Evolutionary conservation across 2,329 filamentous ascomycete genomes (phyloP), one percentile per base, ranked within the genome.

Genomic region (Claviceps sp.): DNA sequence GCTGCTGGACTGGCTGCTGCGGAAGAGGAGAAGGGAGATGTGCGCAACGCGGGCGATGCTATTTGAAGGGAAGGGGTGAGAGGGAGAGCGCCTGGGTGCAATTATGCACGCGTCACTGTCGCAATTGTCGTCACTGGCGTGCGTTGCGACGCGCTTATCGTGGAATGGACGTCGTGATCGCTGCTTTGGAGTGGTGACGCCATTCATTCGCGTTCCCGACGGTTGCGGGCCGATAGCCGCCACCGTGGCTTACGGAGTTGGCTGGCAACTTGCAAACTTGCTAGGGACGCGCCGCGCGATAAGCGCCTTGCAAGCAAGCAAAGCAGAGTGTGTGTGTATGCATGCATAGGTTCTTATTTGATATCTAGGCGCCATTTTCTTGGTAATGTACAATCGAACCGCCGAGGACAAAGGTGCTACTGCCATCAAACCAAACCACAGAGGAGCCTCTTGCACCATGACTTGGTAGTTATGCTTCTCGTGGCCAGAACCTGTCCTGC

Each of bases 361-460:
- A n/a, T 40, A 40, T 40, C 38, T 40, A 40, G 38, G 38, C 38
- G 38, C 38, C 16, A 18, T 7, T n/a, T 3, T 18, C 16, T 40
- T 40, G 26, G 26, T 8, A 3, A 40, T n/a, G 16, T 40, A 40
- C 38, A 40, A 40, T 40, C 16, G 24, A 13, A 22, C 11, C 18
- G 24, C 5, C 13, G 7, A 14, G 4, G 18, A 5, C 8, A 14
- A 6, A 40, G 5, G 14, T 11, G 11, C 40, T 40, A 14, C 40
- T 18, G 40, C 40, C 8, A 20, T 58, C 53, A 59, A 20, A 56
- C 36, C 52, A 64, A 42, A 1, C 63, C 62, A 37, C 64, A 66
- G 26, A 65, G 54, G 30, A 66, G 24, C 24, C 48, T 48, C 51
- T 56, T 59, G 60, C 63, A 63, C 55, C 56, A 59, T n/a, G 51